These are phyloP conservation scores for Aspergillus ostianus DNA, from an alignment of 495 filamentous ascomycete genomes.

Conservation along the genomic window DNA sequence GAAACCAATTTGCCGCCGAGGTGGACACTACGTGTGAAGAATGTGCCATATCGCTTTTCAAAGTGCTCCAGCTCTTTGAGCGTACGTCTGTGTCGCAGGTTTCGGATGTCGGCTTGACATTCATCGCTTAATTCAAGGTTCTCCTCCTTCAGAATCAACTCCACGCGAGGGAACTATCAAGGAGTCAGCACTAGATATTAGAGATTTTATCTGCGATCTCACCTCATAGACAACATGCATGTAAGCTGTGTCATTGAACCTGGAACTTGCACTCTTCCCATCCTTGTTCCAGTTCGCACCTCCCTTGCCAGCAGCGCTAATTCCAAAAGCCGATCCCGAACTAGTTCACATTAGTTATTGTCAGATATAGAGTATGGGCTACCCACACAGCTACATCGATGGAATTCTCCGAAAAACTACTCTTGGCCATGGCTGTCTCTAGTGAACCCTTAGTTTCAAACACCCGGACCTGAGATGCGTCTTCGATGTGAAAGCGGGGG, in stretches of 20 bases:
- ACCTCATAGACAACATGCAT: slow-evolving; percentile 12
- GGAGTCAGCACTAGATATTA: slow-evolving; percentile 1
- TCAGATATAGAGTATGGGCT: slow-evolving; percentile 1
- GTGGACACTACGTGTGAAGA: slow-evolving; percentile 9
- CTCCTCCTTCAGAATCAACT: slow-evolving; percentile 11
- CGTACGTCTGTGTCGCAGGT: slow-evolving; percentile 4
- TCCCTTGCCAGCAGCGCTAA: slow-evolving; percentile 11
- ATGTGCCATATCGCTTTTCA: slow-evolving; percentile 9
- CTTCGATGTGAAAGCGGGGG: slow-evolving; percentile 11
- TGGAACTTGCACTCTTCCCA: slow-evolving; percentile 1
- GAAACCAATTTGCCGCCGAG: slow-evolving; percentile 10
- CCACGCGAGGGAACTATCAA: slow-evolving; percentile 10
- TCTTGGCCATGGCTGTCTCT: slow-evolving; percentile 8
- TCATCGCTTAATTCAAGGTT: slow-evolving; percentile 11
- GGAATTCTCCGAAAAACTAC: slow-evolving; percentile 3
- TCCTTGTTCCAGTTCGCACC: slow-evolving; percentile 4
- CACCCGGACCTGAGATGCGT: slow-evolving; percentile 10
- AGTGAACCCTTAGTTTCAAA: slow-evolving; percentile 13
- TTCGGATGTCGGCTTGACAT: slow-evolving; percentile 5
- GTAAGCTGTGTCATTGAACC: slow-evolving; percentile 9
- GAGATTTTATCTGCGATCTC: neutral
- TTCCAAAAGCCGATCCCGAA: slow-evolving; percentile 8
- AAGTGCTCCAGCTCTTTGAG: slow-evolving; percentile 1
- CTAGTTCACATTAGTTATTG: slow-evolving; percentile 3
- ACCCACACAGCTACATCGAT: slow-evolving; percentile 11